Conservation (phyloP, 1,284 basidiomycete genomes). For the Boletus smithii region DNA sequence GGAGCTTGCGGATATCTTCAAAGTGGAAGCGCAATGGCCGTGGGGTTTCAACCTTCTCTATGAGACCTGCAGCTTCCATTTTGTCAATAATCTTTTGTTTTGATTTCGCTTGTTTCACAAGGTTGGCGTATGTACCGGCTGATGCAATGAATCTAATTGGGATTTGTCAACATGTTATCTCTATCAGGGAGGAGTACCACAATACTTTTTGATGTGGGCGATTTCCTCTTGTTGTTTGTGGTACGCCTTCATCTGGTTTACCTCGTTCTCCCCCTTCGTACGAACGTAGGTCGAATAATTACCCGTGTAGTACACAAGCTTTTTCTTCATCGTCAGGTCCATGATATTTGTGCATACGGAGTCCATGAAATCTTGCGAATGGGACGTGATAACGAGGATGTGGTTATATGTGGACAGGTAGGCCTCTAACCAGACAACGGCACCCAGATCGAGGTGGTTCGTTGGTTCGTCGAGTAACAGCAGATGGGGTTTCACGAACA, state of each 20-base stretch:
- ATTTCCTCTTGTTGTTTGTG: conserved; percentile 98
- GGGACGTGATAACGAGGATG: conserved; percentile 93
- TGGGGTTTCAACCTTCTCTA: conserved; percentile 82
- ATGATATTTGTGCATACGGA: conserved; percentile 96
- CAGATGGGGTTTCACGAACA: conserved; percentile 96
- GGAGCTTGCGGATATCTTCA: conserved; percentile 90
- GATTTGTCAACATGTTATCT: conserved; percentile 13
- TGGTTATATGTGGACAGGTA: conserved; percentile 98
- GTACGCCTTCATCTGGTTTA: conserved; percentile 99
- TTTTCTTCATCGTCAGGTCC: conserved; percentile 89
- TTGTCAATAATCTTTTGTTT: conserved; percentile 99
- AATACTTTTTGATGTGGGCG: conserved; percentile 91
- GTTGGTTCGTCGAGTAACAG: conserved; percentile 88
- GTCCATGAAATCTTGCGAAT: conserved; percentile 99
- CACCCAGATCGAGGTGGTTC: conserved; percentile 92
- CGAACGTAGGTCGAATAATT: conserved; percentile 97
- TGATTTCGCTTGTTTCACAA: conserved; percentile 98
- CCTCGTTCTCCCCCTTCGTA: conserved; percentile 96
- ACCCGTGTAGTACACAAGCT: conserved; percentile 90
- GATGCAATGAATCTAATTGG: conserved; percentile 85
- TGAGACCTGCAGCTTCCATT: conserved; percentile 99
- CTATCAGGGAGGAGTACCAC: conserved; percentile 7
- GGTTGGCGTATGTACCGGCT: conserved; percentile 98
- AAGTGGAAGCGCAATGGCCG: conserved; percentile 90
- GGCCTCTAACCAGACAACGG: conserved; percentile 98